Conservation (phyloP, 2,329 filamentous ascomycete species). For the Talaromyces sp. region DNA sequence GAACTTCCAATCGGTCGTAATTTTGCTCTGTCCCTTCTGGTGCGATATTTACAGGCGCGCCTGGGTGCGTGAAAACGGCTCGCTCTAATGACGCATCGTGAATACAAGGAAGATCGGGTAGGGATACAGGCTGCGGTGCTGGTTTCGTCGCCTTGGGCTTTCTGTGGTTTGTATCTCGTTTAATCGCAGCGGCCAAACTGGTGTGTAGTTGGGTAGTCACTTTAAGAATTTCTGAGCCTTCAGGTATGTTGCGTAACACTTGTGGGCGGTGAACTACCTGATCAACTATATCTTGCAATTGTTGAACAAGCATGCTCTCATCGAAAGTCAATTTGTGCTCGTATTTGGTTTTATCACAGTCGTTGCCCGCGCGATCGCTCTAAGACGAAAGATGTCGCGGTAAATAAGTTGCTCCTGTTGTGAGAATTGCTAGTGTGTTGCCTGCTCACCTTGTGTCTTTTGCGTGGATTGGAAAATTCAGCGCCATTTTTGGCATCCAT, state of each 20-base stretch:
- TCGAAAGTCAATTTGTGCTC: neutral
- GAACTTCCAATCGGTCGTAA: constrained; percentile 83
- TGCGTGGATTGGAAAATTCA: constrained; percentile 5
- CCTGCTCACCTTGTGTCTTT: constrained; percentile 20
- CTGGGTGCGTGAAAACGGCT: constrained; percentile 64
- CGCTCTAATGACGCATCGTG: constrained; percentile 55
- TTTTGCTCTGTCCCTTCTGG: constrained; percentile 37
- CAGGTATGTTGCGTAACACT: constrained; percentile 4
- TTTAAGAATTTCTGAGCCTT: constrained; percentile 9
- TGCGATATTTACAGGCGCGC: constrained; percentile 30
- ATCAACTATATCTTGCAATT: constrained; percentile 5
- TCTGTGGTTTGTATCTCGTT: constrained; percentile 9
- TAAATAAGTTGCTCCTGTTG: neutral
- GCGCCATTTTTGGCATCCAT: constrained; percentile 9
- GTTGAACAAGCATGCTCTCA: constrained; percentile 6
- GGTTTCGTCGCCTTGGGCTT: constrained; percentile 13
- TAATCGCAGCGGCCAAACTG: constrained; percentile 1
- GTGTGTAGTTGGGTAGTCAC: constrained; percentile 8
- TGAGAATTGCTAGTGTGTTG: neutral
- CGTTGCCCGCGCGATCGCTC: constrained; percentile 1
- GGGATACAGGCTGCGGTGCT: constrained; percentile 1
- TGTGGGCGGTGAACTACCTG: constrained; percentile 9
- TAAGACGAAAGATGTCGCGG: neutral
- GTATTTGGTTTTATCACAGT: neutral
- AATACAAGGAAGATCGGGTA: constrained; percentile 52